Base-by-base conservation (phyloP, 2,329 filamentous ascomycete genomes). In the Aspergillus awamori region DNA sequence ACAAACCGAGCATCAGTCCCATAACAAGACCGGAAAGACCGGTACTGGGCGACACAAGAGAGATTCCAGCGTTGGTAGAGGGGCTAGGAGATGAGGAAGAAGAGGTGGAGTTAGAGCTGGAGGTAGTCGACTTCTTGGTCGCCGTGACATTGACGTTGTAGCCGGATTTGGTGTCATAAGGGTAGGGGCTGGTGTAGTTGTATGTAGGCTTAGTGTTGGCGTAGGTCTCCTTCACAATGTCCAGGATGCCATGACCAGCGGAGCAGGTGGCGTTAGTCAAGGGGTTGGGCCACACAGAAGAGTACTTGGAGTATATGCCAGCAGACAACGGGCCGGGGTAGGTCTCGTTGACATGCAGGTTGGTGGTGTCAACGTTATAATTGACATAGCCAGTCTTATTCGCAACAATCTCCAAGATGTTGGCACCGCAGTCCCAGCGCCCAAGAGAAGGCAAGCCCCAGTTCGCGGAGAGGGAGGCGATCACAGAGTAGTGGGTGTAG, bases 401-500 rank as follows among this genome's bases (percentile, higher is more conserved):
- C 13, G 86, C 87, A 2, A 91, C 87, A 22, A 85, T 60, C 28
- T 82, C 69, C 73, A 86, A 88, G n/a, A 91, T 84, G 71, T 91
- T 91, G 70, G 89, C 89, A 54, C 87, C 87, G 15, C 88, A 87
- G 69, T 92, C 89, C 81, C 84, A 91, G 61, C 89, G 86, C 10
- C 89, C 89, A 2, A 92, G 86, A 0, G 87, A 89, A 63, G 85
- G 83, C 8, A 91, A 83, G 64, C 80, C 82, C 88, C 88, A 91
- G 81, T 91, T 92, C 60, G 87, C 87, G 59, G 84, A 78, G 8
- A 89, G 84, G 17, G 88, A 87, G n/a, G 89, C 78, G 64, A 91
- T 83, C 67, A 85, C 81, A 8, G 85, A 89, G 81, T 91, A 91
- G 79, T 91, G 89, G 74, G 88, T 87, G 80, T 91, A 91, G 76